Evolutionary conservation across 257 asterid genomes (phyloP).

Genomic region (Nicotiana obtusifolia): DNA sequence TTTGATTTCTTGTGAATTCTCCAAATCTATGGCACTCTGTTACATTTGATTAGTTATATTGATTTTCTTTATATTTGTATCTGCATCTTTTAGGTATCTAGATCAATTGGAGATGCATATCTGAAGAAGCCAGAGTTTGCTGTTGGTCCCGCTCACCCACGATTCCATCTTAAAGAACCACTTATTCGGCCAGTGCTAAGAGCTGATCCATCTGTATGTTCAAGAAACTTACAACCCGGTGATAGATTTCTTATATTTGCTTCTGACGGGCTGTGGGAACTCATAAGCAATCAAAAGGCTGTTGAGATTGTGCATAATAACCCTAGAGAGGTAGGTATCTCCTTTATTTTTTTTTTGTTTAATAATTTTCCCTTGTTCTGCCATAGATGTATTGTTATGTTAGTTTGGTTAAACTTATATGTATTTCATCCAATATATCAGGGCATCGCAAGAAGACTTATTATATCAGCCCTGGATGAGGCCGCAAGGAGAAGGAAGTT

Average conservation of each 20-base stretch:
- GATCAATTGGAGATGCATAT: conserved; percentile 91
- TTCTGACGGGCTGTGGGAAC: conserved; percentile 92
- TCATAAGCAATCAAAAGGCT: conserved; percentile 62
- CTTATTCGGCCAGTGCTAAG: conserved; percentile 53
- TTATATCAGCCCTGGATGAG: conserved; percentile 38
- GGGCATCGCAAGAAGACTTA: conserved; percentile 79
- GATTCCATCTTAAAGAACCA: conserved; percentile 62
- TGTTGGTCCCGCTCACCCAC: conserved; percentile 36
- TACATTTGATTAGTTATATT: neutral
- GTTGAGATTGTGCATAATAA: conserved; percentile 63
- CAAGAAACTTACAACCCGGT: conserved; percentile 33
- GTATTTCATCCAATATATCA: conserved; percentile 12
- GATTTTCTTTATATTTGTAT: neutral
- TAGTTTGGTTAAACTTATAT: neutral
- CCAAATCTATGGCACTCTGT: neutral
- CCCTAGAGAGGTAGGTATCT: conserved; percentile 69
- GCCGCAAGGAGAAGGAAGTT: conserved; percentile 39
- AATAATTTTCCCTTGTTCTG: neutral
- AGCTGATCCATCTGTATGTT: conserved; percentile 57
- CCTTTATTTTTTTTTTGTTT: neutral
- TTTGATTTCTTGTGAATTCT: neutral
- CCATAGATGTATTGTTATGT: neutral
- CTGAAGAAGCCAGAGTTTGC: conserved; percentile 66
- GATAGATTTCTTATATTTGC: conserved; percentile 79
- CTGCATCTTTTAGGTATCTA: conserved; percentile 49